phyloP scores from a whole-genome alignment of 75 land plant species.

The Isoetes taiwanensis region DNA sequence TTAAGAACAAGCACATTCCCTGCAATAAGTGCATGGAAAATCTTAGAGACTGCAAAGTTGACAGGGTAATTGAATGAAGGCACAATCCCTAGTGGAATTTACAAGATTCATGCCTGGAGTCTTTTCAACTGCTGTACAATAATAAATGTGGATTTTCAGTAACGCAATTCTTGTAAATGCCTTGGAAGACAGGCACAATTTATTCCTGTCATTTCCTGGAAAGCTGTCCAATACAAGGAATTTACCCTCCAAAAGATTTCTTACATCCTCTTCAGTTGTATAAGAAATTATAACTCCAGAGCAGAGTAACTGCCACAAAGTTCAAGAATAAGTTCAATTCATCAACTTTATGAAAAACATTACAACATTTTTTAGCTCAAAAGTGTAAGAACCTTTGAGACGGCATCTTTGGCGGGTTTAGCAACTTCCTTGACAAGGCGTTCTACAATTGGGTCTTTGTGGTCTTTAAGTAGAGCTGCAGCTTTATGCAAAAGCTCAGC shows the following conservation, averaged over 20 bases:
- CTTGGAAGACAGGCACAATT: slow-evolving; percentile 6
- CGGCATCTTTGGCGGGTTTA: slow-evolving; percentile 3
- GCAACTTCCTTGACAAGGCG: slow-evolving; percentile 5
- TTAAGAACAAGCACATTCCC: not conserved
- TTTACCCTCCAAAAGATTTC: not conserved
- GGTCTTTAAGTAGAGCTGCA: not conserved
- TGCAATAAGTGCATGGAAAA: not conserved
- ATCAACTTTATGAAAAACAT: no score
- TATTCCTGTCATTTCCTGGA: slow-evolving; percentile 3
- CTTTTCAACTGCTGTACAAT: no score
- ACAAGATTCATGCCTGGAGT: no score
- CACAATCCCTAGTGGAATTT: not conserved
- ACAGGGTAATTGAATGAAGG: slow-evolving; percentile 4
- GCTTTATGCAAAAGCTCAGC: not conserved
- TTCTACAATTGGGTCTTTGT: not conserved
- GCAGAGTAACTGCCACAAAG: not conserved
- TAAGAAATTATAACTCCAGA: not conserved
- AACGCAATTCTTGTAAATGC: no score
- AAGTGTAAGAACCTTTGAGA: not conserved
- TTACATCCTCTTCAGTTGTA: slow-evolving; percentile 4
- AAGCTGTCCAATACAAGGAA: not conserved
- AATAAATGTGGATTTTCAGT: no score
- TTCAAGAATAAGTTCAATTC: not conserved
- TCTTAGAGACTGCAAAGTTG: slow-evolving; percentile 1
- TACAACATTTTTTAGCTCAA: not conserved